Evolutionary conservation across 345 rosid genomes (phyloP), one percentile per base, ranked within the genome.

Genomic region (Kandelia obovata): DNA sequence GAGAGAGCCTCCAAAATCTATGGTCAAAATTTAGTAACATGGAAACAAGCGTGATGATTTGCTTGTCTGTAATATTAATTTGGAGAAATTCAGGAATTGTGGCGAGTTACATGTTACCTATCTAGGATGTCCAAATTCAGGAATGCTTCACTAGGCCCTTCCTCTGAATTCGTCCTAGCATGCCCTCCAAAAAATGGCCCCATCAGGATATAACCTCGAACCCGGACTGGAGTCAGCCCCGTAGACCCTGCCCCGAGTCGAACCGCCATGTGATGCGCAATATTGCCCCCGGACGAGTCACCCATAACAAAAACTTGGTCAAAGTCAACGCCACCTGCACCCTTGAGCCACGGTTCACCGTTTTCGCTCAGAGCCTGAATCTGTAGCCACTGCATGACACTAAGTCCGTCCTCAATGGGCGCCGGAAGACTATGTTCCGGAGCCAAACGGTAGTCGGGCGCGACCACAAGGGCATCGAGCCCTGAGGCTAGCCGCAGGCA

Each of bases 111-210:
- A 10, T 10, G 58, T 9, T 86, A 92, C 98, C 83, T 85, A 88
- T 92, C 98, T 20, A 92, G 86, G 69, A 83, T 58, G 53, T 90
- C 98, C 73, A 92, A 69, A 70, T 68, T 90, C 66, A 92, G 71
- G 53, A 81, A 4, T 25, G 75, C 77, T 75, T 92, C 98, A 25
- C 75, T 51, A 0, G 96, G 96, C 4, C 96, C 96, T 67, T 72
- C 80, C 74, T 92, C 97, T 6, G 97, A 92, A 63, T 78, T 68
- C 25, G 96, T 89, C 86, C 93, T 77, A 9, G 47, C 87, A 58
- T 77, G 79, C 30, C 98, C 98, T 39, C 98, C 93, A 69, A 90
- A 92, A 84, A 92, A 92, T 2, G 98, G 98, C 7, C 82, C 96
- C 73, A 87, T 39, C n/a, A 92, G 81, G 37, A 90, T 79, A 53